Evolutionary conservation across 2,329 filamentous ascomycete genomes (phyloP).

Genomic region (Fusarium nodosum): DNA sequence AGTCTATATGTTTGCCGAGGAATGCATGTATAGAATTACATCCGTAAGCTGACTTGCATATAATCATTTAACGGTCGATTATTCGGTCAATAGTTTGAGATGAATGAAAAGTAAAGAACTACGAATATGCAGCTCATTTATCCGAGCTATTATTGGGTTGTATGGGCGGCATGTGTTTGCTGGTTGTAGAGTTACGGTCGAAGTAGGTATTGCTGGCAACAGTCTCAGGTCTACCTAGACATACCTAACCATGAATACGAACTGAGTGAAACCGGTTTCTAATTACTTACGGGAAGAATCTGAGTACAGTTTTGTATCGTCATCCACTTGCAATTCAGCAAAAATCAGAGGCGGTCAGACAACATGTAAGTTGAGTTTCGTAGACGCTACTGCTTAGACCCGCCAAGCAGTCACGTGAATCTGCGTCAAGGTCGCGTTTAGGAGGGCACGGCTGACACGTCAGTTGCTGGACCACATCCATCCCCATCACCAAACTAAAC

Average conservation of each 20-base stretch:
- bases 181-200: conserved; percentile 1
- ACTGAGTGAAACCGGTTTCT: conserved; percentile 6
- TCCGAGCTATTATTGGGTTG: conserved; percentile 11
- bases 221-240: conserved; percentile 1
- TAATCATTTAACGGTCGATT: background rate
- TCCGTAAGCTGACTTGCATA: conserved; percentile 20
- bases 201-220: background rate
- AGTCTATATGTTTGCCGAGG: conserved; percentile 1
- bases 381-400: background rate
- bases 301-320: background rate
- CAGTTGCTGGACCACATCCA: conserved; percentile 34
- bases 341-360: conserved; percentile 8
- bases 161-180: background rate
- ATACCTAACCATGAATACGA: background rate
- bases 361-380: conserved; percentile 4
- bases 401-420: conserved; percentile 51
- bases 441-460: conserved; percentile 46
- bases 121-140: background rate
- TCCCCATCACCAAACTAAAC: conserved; percentile 21
- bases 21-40: conserved; percentile 16
- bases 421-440: conserved; percentile 49
- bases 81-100: background rate
- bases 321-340: conserved; percentile 5
- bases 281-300: background rate
- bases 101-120: background rate